Percentiles rank a stretch among this genome's conserved stretches.
Evolutionary conservation across 106 monocot genomes (phyloP).

Genomic region (Chionographis japonica): DNA sequence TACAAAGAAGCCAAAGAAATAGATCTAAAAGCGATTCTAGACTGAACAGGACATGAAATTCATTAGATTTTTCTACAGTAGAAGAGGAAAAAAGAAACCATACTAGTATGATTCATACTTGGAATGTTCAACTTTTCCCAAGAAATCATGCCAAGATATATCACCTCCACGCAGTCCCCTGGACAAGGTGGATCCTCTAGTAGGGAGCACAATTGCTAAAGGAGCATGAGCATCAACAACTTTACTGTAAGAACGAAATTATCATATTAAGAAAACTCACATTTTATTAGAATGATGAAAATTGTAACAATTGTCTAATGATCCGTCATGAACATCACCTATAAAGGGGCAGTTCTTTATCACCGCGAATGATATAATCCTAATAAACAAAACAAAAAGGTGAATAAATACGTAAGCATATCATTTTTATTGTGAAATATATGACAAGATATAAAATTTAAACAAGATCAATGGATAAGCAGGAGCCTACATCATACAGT

Average conservation of each 20-base stretch:
- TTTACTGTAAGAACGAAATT: slow-evolving; percentile 49
- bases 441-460: too few relatives aligned
- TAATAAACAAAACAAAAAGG: slow-evolving; percentile 23
- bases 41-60: not conserved
- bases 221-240: slow-evolving; percentile 89
- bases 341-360: slow-evolving; percentile 79
- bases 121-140: slow-evolving; percentile 42
- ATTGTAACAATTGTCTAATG: not conserved
- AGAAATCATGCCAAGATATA: slow-evolving; percentile 79
- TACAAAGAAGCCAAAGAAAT: not conserved
- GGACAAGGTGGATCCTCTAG: slow-evolving; percentile 25
- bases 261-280: slow-evolving; percentile 3
- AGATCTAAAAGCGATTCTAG: not conserved
- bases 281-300: not conserved
- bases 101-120: slow-evolving; percentile 40
- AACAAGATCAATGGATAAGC: too few relatives aligned
- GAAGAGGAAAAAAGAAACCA: slow-evolving; percentile 7
- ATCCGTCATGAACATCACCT: slow-evolving; percentile 46
- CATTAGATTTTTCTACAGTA: not conserved
- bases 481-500: too few relatives aligned
- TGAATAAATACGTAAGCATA: not conserved
- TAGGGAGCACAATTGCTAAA: slow-evolving; percentile 68
- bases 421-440: too few relatives aligned
- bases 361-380: slow-evolving; percentile 84
- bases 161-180: slow-evolving; percentile 55